Conservation (phyloP, 306 rosid genomes). For the Abrus pulchellus region DNA sequence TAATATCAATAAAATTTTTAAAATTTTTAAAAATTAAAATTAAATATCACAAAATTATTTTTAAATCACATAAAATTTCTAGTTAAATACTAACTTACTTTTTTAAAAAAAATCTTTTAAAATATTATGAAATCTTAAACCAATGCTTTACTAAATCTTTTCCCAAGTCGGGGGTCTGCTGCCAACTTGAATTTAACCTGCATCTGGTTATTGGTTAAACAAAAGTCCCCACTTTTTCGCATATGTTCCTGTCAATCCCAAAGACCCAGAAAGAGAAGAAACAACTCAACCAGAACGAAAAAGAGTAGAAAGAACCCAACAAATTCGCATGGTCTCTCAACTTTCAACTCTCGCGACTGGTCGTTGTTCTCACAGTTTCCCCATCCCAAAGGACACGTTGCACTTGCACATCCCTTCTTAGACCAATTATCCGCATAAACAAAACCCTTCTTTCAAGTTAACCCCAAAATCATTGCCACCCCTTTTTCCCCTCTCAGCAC, state of each 20-base stretch:
- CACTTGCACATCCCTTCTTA: neutral
- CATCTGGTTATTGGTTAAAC: neutral
- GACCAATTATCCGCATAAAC: slow-evolving; percentile 43
- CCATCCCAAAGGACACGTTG: slow-evolving; percentile 29
- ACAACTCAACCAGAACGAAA: slow-evolving; percentile 15
- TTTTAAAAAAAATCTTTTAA: no score
- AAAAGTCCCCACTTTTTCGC: slow-evolving; percentile 14
- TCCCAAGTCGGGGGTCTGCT: no score
- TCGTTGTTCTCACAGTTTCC: slow-evolving; percentile 16
- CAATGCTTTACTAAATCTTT: no score
- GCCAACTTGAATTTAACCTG: no score
- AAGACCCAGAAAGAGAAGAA: slow-evolving; percentile 12
- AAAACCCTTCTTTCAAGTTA: slow-evolving; percentile 50
- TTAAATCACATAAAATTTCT: no score
- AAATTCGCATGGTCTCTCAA: slow-evolving; percentile 46
- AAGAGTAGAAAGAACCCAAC: slow-evolving; percentile 5
- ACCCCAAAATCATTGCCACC: slow-evolving; percentile 4
- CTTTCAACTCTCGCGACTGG: slow-evolving; percentile 30
- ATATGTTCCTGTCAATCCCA: slow-evolving; percentile 31
- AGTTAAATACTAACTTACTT: no score
- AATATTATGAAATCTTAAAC: no score
- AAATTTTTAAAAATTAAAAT: no score
- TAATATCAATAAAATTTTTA: no score
- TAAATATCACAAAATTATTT: no score
- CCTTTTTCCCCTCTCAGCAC: neutral